Evolutionary conservation across 2,329 filamentous ascomycete species (phyloP).

Genomic region (Xylariales sp.): DNA sequence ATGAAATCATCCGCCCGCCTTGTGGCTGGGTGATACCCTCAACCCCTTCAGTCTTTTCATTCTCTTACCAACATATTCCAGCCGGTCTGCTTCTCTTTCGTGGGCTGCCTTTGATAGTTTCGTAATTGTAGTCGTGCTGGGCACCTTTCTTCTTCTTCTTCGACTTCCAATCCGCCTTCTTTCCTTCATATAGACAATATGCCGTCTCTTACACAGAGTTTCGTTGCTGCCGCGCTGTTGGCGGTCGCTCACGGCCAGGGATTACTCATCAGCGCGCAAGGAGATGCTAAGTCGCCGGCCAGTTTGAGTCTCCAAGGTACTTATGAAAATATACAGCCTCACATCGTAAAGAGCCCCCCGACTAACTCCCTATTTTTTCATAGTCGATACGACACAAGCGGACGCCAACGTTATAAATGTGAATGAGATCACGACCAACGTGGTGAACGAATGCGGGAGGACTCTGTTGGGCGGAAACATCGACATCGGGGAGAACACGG

Average conservation of each 20-base stretch:
- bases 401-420: constrained; percentile 61
- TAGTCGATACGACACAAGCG: constrained; percentile 8
- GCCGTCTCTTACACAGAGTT: constrained; percentile 15
- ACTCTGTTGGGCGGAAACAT: constrained; percentile 59
- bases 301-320: constrained; percentile 25
- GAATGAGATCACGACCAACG: constrained; percentile 45
- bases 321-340: not conserved
- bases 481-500: constrained; percentile 52
- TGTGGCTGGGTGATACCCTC: no score
- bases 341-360: not conserved
- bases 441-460: constrained; percentile 57
- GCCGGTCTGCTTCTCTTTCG: constrained; percentile 10
- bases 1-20: no score
- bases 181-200: constrained; percentile 14
- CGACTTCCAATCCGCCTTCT: not conserved
- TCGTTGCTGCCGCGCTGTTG: constrained; percentile 17
- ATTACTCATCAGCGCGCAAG: constrained; percentile 25
- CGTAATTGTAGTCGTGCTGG: constrained; percentile 7
- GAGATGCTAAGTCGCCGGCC: constrained; percentile 19
- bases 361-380: not conserved
- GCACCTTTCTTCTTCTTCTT: constrained; percentile 5
- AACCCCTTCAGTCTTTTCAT: no score
- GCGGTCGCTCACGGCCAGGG: constrained; percentile 27
- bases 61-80: constrained; percentile 8
- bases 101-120: constrained; percentile 1